A percentile compares a stretch with the other conserved stretches of the same genome.
Evolutionary conservation across 768 basidiomycete genomes (phyloP).

Genomic region (Lactifluus hygrophoroides): DNA sequence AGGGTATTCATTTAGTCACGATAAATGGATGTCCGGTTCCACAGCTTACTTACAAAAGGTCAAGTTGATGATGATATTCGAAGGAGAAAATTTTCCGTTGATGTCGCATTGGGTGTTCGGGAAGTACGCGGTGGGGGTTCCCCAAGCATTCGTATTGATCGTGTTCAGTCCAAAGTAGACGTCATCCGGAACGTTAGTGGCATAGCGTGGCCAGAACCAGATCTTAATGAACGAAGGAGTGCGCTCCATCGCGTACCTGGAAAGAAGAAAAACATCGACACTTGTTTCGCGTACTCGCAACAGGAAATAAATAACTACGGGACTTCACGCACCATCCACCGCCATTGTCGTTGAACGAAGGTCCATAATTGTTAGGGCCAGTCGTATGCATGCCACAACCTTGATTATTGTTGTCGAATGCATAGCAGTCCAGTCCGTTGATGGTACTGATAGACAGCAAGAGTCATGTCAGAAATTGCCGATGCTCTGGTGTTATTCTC

Average conservation of each 20-base stretch:
- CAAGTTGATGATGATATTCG: conserved; percentile 63
- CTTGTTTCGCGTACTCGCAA: too few relatives aligned
- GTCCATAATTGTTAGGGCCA: conserved; percentile 42
- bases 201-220: conserved; percentile 61
- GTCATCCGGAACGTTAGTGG: conserved; percentile 37
- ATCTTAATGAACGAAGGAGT: conserved; percentile 50
- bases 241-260: conserved; percentile 57
- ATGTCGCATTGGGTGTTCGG: conserved; percentile 54
- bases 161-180: conserved; percentile 33
- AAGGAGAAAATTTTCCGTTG: conserved; percentile 39
- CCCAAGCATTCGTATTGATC: conserved; percentile 49
- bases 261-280: too few relatives aligned
- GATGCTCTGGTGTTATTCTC: conserved; percentile 1
- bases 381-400: conserved; percentile 45
- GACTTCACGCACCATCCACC: conserved; percentile 46
- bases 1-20: too few relatives aligned
- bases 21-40: neutral
- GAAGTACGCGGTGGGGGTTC: conserved; percentile 53
- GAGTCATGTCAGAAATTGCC: neutral
- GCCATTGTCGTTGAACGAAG: conserved; percentile 47
- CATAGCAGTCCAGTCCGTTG: conserved; percentile 40
- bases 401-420: conserved; percentile 38
- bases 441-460: conserved; percentile 24
- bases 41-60: conserved; percentile 46
- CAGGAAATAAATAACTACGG: too few relatives aligned